Base-by-base conservation (phyloP, 345 rosid species). In the Populus davidiana region DNA sequence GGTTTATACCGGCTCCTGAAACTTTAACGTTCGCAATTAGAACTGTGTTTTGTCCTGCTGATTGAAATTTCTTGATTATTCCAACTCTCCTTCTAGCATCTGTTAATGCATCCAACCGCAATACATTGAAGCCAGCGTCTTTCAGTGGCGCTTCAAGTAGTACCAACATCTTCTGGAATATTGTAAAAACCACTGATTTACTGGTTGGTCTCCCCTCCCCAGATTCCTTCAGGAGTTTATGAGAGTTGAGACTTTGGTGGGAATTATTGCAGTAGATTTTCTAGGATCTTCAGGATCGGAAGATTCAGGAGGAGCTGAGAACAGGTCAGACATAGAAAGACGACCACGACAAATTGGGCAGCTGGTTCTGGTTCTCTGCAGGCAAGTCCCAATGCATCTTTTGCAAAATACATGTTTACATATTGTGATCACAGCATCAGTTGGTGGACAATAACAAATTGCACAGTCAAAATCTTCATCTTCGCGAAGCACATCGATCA, bases 401-500 rank as follows among this genome's bases (percentile, higher is more conserved):
- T 86, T 89, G 90, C 70, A 87, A 86, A 78, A 93, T 94, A 85
- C 98, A 93, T 43, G 84, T 27, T 43, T 84, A 82, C 98, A 93
- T 20, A 89, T 47, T 35, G 98, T 93, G 44, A 93, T 93, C 65
- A 94, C 78, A 56, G 88, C 76, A 72, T 88, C 87, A 29, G 70
- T 78, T 52, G 93, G 93, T 3, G 93, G 91, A 56, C 86, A 93
- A 64, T 91, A 87, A 86, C 98, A 93, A 59, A 94, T 93, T 0
- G 95, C 98, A 82, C 98, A 94, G 77, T 94, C 97, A 68, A 93
- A 88, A 84, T 93, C 98, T 84, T 94, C 98, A 50, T 94, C 90
- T 81, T 90, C 98, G 90, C 90, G 97, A 77, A 94, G 83, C 76
- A 85, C 82, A 11, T 67, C 86, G 71, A 89, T 86, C 67, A 94